These are phyloP conservation scores for Corrigiola litoralis DNA, from an alignment of 179 eudicot genomes.

Conservation along the genomic window DNA sequence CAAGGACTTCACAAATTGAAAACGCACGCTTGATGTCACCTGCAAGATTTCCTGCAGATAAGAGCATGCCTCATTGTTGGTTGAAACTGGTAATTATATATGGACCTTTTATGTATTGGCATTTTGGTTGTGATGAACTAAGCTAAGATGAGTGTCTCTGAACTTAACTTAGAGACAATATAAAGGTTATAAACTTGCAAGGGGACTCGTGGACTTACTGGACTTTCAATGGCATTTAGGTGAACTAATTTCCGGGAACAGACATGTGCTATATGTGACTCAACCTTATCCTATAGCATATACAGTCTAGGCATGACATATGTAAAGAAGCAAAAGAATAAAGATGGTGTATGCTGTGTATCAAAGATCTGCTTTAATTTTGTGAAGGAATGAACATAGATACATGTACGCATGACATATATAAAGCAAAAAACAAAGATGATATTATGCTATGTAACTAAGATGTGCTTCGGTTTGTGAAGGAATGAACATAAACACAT, in stretches of 20 bases:
- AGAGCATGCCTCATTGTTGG: constrained; percentile 72
- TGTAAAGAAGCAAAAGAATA: not conserved
- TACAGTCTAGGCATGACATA: not conserved
- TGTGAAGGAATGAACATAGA: too few relatives aligned
- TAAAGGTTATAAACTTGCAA: too few relatives aligned
- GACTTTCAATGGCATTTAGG: not conserved
- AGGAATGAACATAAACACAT: not conserved
- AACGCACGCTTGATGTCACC: constrained; percentile 63
- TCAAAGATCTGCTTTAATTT: too few relatives aligned
- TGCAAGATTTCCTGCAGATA: constrained; percentile 53
- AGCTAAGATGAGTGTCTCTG: not conserved
- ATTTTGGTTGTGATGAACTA: not conserved
- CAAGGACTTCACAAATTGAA: constrained; percentile 49
- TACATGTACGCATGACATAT: not conserved
- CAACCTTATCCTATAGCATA: not conserved
- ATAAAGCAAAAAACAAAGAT: not conserved
- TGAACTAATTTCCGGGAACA: not conserved
- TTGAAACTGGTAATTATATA: constrained; percentile 58
- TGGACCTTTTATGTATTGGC: not conserved
- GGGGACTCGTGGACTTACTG: not conserved
- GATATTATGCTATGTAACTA: not conserved
- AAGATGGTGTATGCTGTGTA: too few relatives aligned
- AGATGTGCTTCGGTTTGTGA: not conserved
- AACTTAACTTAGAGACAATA: not conserved
- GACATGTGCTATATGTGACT: not conserved